phyloP scores from a whole-genome alignment of 164 flowering plant species.

The Pachysandra terminalis region DNA sequence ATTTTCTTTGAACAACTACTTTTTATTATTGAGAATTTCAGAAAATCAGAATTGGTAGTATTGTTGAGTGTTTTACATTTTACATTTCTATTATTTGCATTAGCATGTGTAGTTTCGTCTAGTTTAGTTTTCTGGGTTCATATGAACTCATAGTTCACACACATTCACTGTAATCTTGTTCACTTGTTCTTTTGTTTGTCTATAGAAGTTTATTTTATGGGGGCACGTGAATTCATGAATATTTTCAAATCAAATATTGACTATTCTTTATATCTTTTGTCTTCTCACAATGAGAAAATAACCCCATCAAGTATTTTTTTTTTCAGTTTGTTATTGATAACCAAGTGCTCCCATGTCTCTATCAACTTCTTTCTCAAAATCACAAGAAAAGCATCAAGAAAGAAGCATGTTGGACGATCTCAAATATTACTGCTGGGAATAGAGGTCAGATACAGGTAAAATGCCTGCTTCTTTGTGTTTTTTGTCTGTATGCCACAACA shows the following conservation, averaged over 20 bases:
- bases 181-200: neutral
- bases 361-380: slow-evolving; percentile 55
- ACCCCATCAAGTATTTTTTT: slow-evolving; percentile 5
- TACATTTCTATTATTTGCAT: too few species aligned
- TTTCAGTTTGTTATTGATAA: slow-evolving; percentile 66
- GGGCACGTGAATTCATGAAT: neutral
- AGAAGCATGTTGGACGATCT: slow-evolving; percentile 80
- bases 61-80: too few species aligned
- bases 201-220: neutral
- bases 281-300: neutral
- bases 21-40: too few species aligned
- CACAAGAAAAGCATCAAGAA: slow-evolving; percentile 72
- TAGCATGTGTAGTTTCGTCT: too few species aligned
- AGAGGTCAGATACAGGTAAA: slow-evolving; percentile 66
- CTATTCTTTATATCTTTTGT: neutral
- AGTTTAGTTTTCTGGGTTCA: too few species aligned
- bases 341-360: slow-evolving; percentile 52
- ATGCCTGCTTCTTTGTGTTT: neutral
- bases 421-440: slow-evolving; percentile 78
- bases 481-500: neutral
- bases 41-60: too few species aligned
- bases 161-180: neutral
- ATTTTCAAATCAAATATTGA: neutral
- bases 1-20: too few species aligned
- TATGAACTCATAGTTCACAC: too few species aligned